Base-by-base conservation (phyloP, 768 basidiomycete species). In the Russula brevipes region DNA sequence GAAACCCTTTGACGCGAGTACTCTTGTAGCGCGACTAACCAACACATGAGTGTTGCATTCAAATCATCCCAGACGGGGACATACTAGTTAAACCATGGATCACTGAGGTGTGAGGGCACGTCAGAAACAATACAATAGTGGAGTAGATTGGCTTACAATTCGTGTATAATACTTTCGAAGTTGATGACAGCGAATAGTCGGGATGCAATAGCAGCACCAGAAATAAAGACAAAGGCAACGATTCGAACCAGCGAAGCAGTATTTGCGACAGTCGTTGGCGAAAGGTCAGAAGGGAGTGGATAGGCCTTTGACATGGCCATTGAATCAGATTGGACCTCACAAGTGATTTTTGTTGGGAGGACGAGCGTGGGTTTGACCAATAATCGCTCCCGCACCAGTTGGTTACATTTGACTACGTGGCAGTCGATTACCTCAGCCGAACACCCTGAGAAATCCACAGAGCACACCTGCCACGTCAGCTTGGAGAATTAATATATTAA, bases 71-170 rank as follows among this genome's bases (percentile, higher is more conserved):
- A 17, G 11, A 46, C 8, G 17, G 24, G 14, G 19, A 85, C 92
- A 76, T 74, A 97, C 94, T 90, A 98, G 76, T 99, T 98, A 77
- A 99, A 98, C 97, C 97, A 98, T 67, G 95, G 94, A 72, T 97
- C 95, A 72, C 94, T 96, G 12, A 47, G 49, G 16, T 24, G 11
- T 5, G 12, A 61, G 4, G 3, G 47, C 24, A 44, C 10, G 42
- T 61, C 51, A 30, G 42, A 39, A 59, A 50, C 33, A 49, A 36
- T 42, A 49, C 53, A 17, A 50, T 12, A 38, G 24, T 50, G 9
- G 49, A 4, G 19, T 4, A 1, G 57, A 30, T 4, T 4, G 51
- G 83, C 94, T 69, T 67, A 97, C 94, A 98, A 98, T 81, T 98
- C 97, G 76, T 98, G 96, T 70, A 99, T 98, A 70, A 99, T 94